These are phyloP conservation scores for Pythium aristosporum DNA, from an alignment of 352 stramenopile species.

Conservation along the genomic window DNA sequence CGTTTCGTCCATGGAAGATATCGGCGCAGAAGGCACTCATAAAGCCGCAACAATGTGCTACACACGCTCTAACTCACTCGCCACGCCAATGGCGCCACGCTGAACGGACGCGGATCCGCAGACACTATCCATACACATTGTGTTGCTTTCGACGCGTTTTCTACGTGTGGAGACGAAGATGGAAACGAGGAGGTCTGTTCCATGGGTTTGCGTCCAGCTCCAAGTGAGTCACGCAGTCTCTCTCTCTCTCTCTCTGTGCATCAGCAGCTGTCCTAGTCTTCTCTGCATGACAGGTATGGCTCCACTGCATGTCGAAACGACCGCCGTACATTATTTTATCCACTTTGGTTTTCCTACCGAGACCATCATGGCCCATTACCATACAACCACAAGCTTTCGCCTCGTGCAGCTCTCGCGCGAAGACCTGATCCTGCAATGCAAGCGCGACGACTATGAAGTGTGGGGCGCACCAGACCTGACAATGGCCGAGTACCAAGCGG, in stretches of 20 bases:
- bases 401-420: conserved; percentile 52
- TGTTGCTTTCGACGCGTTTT: too few species aligned
- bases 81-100: not conserved
- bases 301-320: too few species aligned
- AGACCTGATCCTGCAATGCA: conserved; percentile 56
- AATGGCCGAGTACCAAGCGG: conserved; percentile 43
- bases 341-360: not conserved
- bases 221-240: too few species aligned
- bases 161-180: too few species aligned
- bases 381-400: conserved; percentile 29
- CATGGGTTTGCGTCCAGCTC: too few species aligned
- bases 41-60: not conserved
- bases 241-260: too few species aligned
- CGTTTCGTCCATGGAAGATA: conserved; percentile 3
- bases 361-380: not conserved
- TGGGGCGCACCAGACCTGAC: conserved; percentile 31
- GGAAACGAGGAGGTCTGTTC: too few species aligned
- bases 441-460: conserved; percentile 47
- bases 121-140: too few species aligned
- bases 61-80: not conserved
- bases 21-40: not conserved
- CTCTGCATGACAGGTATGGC: too few species aligned
- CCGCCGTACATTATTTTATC: too few species aligned
- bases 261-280: too few species aligned
- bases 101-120: too few species aligned